phyloP scores from a whole-genome alignment of 2,329 filamentous ascomycete species.

The Alternaria infectoria region DNA sequence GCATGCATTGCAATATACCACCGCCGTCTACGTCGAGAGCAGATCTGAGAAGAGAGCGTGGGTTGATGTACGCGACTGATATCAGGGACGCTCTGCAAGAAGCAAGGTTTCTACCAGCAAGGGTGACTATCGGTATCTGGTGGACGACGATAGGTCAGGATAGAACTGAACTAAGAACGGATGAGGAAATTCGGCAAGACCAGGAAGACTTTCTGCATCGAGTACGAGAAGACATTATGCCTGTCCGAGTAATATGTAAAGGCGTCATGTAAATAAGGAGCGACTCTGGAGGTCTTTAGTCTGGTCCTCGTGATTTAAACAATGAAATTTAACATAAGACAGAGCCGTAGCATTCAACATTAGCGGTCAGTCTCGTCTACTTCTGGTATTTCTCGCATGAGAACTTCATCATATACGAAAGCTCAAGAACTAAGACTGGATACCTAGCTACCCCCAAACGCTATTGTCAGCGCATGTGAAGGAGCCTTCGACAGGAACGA shows the following conservation, averaged over 20 bases:
- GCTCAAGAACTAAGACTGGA: neutral
- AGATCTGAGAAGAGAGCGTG: neutral
- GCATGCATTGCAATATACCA: neutral
- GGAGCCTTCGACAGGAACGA: neutral
- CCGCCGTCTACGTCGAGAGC: neutral
- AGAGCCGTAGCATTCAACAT: neutral
- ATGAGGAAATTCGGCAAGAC: neutral
- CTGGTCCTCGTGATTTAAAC: neutral
- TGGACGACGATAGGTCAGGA: neutral
- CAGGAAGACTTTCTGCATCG: neutral
- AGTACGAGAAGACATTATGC: neutral
- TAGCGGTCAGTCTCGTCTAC: neutral
- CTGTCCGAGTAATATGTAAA: neutral
- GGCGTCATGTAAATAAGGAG: neutral
- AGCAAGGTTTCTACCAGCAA: neutral
- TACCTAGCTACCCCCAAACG: neutral
- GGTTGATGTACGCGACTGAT: neutral
- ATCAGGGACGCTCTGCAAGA: neutral
- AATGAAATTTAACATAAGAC: neutral
- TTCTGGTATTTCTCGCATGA: neutral
- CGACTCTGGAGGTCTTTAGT: neutral
- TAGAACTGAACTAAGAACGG: neutral
- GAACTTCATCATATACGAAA: neutral
- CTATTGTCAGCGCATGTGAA: slow-evolving; percentile 11
- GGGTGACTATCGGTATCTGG: neutral